Conservation (phyloP, 306 rosid species). For the Ochetophila trinervis region DNA sequence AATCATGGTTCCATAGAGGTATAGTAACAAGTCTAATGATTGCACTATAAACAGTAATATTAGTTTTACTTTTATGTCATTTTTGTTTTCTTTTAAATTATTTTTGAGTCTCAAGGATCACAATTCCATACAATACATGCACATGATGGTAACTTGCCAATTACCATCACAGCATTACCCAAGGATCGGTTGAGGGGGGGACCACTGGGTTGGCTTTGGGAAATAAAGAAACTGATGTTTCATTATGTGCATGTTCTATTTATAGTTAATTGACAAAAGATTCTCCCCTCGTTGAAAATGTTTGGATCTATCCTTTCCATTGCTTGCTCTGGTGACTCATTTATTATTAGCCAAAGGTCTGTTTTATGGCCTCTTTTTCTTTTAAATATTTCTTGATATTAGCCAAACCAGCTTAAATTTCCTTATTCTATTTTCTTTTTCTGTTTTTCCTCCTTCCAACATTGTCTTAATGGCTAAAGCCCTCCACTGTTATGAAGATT, state of each 20-base stretch:
- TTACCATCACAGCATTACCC: not conserved
- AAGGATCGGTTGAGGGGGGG: not conserved
- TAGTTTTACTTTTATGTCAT: not conserved
- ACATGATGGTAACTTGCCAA: constrained; percentile 2
- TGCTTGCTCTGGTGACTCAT: not conserved
- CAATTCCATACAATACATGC: not conserved
- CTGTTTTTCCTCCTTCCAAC: not conserved
- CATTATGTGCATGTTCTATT: too few species aligned
- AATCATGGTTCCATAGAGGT: constrained; percentile 97
- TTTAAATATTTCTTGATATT: too few species aligned
- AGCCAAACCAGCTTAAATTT: not conserved
- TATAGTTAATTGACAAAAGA: not conserved
- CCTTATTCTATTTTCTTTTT: not conserved
- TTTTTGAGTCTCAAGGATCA: not conserved
- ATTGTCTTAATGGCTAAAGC: not conserved
- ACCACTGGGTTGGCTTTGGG: not conserved
- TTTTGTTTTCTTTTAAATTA: not conserved
- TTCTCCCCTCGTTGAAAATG: not conserved
- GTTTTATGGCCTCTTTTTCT: not conserved
- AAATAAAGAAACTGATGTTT: not conserved
- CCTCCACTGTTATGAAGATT: too few species aligned
- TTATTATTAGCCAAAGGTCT: not conserved
- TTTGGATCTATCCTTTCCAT: too few species aligned
- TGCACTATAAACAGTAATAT: not conserved
- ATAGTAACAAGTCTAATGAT: not conserved